Base-by-base conservation (phyloP, 345 rosid genomes). In the Leavenworthia alabamica region DNA sequence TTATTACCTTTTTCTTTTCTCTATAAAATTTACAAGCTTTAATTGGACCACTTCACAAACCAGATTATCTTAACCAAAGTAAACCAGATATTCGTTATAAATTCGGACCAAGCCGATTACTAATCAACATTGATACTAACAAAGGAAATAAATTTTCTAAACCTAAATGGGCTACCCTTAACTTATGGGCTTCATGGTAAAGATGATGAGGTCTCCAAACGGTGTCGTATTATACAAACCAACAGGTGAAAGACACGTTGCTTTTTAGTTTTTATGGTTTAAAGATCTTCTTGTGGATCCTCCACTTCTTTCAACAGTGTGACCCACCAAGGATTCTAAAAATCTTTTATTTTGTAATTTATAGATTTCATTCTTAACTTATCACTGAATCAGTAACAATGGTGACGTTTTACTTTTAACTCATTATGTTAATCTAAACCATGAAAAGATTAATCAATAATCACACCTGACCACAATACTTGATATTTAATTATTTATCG, bases 281-380 rank as follows among this genome's bases (percentile, higher is more conserved):
- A 22, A 60, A 69, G 51, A 45, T 23, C 35, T 20, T 36, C 29
- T 44, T 19, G 4, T 31, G 42, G 13, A 56, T 70, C 74, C 61
- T n/a, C 68, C 56, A 54, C 68, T 62, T 36, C 41, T 51, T 62
- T 41, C 35, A 60, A 33, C 41, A 42, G n/a, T n/a, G 17, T 23
- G 52, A 51, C 68, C 56, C 50, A 45, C 63, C 56, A 62, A 45
- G 3, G 62, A 70, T 70, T 62, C 50, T 54, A 14, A n/a, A 60
- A 51, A 51, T 68, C 57, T 45, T 62, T n/a, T n/a, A n/a, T 12
- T 62, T 70, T 70, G 44, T 14, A 22, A 62, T 62, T 45, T 60
- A 7, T 60, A 68, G 67, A 60, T 68, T 60, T 43, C 54, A 53
- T 70, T 70, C 58, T 54, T 42, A 60, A 68, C 56, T 49, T 1